A percentile compares a stretch with the other conserved stretches of the same genome.
phyloP scores from a whole-genome alignment of 345 rosid genomes.

The Eutrema yunnanense region DNA sequence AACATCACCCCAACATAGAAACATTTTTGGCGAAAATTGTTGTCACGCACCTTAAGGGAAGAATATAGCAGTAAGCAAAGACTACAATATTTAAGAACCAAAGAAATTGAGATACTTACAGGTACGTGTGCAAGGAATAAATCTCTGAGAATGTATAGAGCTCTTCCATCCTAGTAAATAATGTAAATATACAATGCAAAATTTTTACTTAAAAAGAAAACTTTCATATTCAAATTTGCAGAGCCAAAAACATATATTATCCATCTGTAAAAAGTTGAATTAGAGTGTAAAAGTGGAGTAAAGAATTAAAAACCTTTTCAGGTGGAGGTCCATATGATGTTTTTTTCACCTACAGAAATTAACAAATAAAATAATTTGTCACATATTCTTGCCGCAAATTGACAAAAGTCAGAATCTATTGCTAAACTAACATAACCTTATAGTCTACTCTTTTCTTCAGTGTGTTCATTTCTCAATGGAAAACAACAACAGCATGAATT shows the following conservation, averaged over 20 bases:
- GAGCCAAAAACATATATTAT: conserved; percentile 5
- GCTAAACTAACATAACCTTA: conserved; percentile 4
- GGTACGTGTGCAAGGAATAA: conserved; percentile 88
- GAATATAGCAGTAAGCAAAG: conserved; percentile 19
- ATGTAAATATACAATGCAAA: not conserved
- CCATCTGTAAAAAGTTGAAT: not conserved
- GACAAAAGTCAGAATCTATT: not conserved
- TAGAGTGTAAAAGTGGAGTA: not conserved
- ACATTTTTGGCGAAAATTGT: conserved; percentile 84
- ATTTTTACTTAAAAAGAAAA: not conserved
- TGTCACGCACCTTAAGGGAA: conserved; percentile 43
- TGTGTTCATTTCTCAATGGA: not conserved
- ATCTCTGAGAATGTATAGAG: conserved; percentile 55
- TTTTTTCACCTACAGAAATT: conserved; percentile 52
- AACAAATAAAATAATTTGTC: not conserved
- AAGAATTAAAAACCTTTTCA: conserved; percentile 42
- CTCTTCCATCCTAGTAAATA: conserved; percentile 55
- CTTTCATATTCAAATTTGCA: not conserved
- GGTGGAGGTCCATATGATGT: conserved; percentile 31
- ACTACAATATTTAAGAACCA: not conserved
- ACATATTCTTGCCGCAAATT: not conserved
- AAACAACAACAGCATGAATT: not conserved
- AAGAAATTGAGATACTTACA: conserved; percentile 40
- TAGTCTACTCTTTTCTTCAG: not conserved
- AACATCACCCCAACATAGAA: conserved; percentile 92